Base-by-base conservation (phyloP, 208 protist species). In the Acanthamoeba royreba region DNA sequence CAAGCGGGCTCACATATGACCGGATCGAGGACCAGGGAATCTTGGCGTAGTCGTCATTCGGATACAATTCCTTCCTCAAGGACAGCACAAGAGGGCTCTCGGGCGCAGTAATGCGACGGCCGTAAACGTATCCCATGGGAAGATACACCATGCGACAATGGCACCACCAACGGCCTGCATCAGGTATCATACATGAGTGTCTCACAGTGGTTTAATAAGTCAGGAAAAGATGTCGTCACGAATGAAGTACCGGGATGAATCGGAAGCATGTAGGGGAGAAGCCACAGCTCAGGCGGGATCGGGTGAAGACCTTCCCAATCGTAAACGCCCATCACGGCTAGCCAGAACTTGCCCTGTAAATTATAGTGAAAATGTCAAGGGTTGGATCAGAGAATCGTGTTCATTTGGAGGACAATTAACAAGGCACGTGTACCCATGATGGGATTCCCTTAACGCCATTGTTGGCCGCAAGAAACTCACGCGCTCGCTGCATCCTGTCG, bases 111-210 rank as follows among this genome's bases (percentile, higher is more conserved):
- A 97, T 98, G 42, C 97, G 97, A 13, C 97, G 83, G 28, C 98
- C 98, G 95, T 99, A 99, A 38, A 99, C 95, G 95, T 99, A 99
- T 38, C 97, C 97, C 96, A 99, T 99, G 28, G 99, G 98, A 25
- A 99, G 95, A 74, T 99, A 98, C 45, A 99, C 98, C 55, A 99
- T 98, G 55, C 99, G 97, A 92, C 98, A 99, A 97, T 99, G 98
- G 96, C 98, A 99, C 99, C 99, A 97, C 94, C 94, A 93, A 5
- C 87, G 89, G 8, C 79, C 79, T 87, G 79, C n/a, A n/a, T 31
- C n/a, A 7, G 9, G n/a, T n/a, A n/a, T n/a, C n/a, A n/a, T n/a
- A n/a, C n/a, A 58, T 58, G 15, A 58, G n/a, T n/a, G n/a, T n/a
- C n/a, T n/a, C n/a, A n/a, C n/a, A n/a, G n/a, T n/a, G 15, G 49